Percentiles rank a stretch among this genome's conserved stretches.
These are phyloP conservation scores for Wickerhamomyces strasburgensis DNA, from an alignment of 805 yeast genomes.

Conservation along the genomic window DNA sequence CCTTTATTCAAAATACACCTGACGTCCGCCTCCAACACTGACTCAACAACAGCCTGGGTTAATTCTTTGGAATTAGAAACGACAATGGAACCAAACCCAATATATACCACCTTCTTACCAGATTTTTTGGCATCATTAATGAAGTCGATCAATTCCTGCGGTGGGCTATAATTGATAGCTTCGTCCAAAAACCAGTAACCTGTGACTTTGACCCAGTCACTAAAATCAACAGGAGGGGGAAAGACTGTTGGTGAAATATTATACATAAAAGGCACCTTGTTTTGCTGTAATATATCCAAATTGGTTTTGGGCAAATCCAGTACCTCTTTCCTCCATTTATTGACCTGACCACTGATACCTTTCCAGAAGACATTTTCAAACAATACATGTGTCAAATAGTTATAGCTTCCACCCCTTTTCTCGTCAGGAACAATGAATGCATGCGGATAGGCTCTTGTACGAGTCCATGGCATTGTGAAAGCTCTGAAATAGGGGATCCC, in stretches of 20 bases:
- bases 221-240: conserved; percentile 90
- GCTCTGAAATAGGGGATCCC: conserved; percentile 90
- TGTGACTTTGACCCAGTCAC: conserved; percentile 93
- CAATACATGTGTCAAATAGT: conserved; percentile 86
- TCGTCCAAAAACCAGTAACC: conserved; percentile 95
- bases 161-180: conserved; percentile 52
- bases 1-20: conserved; percentile 88
- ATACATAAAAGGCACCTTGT: conserved; percentile 81
- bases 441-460: conserved; percentile 94
- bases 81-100: conserved; percentile 95
- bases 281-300: conserved; percentile 65
- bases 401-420: conserved; percentile 88
- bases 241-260: conserved; percentile 84
- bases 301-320: conserved; percentile 65
- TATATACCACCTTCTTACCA: conserved; percentile 72
- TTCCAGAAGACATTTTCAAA: conserved; percentile 93
- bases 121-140: conserved; percentile 55
- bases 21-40: conserved; percentile 76
- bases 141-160: conserved; percentile 51
- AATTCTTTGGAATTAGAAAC: conserved; percentile 76
- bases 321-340: conserved; percentile 75
- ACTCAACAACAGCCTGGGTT: conserved; percentile 72
- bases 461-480: conserved; percentile 98
- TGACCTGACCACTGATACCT: conserved; percentile 82
- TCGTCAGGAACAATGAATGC: conserved; percentile 94